Conservation (phyloP, 371 early-diverging fungal genomes). For the Nematocida ironsii region DNA sequence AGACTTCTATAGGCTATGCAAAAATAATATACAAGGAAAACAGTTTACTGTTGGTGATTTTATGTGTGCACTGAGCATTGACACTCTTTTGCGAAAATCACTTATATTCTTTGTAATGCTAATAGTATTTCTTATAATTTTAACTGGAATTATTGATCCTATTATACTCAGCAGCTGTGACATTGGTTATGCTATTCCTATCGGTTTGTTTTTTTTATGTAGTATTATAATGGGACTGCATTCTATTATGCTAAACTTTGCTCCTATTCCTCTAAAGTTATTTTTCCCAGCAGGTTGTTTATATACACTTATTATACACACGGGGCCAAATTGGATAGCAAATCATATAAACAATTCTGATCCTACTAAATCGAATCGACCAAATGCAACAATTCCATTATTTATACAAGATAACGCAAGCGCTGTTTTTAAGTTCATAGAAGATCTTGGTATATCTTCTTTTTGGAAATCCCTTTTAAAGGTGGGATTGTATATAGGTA, state of each 20-base stretch:
- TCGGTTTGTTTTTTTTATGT: not conserved
- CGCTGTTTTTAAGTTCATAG: not conserved
- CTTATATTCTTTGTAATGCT: not conserved
- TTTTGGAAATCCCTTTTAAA: not conserved
- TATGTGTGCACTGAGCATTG: not conserved
- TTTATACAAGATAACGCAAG: not conserved
- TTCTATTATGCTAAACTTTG: not conserved
- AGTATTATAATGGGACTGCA: not conserved
- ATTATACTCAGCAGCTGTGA: not conserved
- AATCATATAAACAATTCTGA: not conserved
- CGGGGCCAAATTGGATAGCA: too few species aligned
- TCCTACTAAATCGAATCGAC: not conserved
- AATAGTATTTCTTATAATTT: not conserved
- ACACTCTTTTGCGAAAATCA: not conserved
- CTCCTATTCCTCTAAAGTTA: conserved; percentile 3
- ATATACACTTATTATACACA: not conserved
- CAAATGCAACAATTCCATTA: not conserved
- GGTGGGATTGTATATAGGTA: not conserved
- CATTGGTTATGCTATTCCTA: not conserved
- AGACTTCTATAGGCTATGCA: conserved; percentile 23
- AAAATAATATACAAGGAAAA: not conserved
- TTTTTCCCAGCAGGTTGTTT: not conserved
- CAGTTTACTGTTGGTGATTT: conserved; percentile 1
- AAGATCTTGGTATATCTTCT: not conserved
- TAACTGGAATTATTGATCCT: not conserved